These are phyloP conservation scores for Trypanosoma cruzi DNA, from an alignment of 208 protist species.

Conservation along the genomic window DNA sequence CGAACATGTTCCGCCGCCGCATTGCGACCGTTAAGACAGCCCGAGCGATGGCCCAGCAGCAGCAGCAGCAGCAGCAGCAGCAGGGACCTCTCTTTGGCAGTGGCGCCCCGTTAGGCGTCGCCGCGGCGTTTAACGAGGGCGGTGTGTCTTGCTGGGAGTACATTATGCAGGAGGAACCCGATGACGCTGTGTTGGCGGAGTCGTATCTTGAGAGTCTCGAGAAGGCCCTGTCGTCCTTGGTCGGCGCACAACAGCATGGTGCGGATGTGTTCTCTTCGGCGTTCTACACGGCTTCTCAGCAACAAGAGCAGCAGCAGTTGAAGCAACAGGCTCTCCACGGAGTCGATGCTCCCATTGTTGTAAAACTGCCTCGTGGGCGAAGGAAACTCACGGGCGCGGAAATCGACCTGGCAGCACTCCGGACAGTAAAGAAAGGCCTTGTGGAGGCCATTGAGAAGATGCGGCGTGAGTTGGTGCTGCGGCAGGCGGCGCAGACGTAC, in stretches of 20 bases:
- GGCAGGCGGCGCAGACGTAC: slow-evolving; percentile 49
- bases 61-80: slow-evolving; percentile 7
- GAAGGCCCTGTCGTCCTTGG: neutral
- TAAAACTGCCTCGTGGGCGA: slow-evolving; percentile 36
- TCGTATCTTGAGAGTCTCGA: slow-evolving; percentile 55
- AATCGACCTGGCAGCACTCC: slow-evolving; percentile 52
- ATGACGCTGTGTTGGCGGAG: slow-evolving; percentile 48
- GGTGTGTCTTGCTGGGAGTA: slow-evolving; percentile 64
- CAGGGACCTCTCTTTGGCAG: neutral
- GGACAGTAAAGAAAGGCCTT: slow-evolving; percentile 41
- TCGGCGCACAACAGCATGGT: neutral
- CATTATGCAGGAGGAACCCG: slow-evolving; percentile 46
- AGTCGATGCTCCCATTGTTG: neutral
- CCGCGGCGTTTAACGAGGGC: slow-evolving; percentile 16
- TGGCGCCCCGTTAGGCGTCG: neutral
- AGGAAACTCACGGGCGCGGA: slow-evolving; percentile 41
- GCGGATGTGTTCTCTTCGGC: too few species aligned
- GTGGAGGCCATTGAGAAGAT: slow-evolving; percentile 54
- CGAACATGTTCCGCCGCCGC: slow-evolving; percentile 15
- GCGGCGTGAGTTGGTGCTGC: slow-evolving; percentile 45
- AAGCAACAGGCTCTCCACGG: neutral
- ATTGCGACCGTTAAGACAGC: slow-evolving; percentile 19
- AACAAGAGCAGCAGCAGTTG: slow-evolving; percentile 2
- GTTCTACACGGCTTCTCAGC: neutral
- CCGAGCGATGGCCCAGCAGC: neutral